Base-by-base conservation (phyloP, 352 stramenopile species). In the Blastocystis sp. region DNA sequence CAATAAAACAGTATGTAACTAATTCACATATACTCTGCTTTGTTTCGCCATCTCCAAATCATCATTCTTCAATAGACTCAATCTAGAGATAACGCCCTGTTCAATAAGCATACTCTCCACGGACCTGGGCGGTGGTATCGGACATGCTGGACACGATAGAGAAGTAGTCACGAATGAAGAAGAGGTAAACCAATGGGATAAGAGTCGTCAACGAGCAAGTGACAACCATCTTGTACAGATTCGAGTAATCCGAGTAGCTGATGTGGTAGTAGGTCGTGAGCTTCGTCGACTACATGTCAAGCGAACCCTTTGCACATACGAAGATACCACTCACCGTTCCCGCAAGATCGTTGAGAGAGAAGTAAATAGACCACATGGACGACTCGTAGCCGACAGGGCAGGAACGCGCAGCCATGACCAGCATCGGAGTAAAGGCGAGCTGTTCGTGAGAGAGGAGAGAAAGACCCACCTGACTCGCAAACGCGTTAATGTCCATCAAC, bases 121-220 rank as follows among this genome's bases (percentile, higher is more conserved):
- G 46, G 4, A 81, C 8, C n/a, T 65, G 40, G 4, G 24, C 2
- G 3, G 40, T 54, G 8, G 46, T 34, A 44, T 81, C 69, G 7
- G 9, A n/a, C 69, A 81, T 81, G 1, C 11, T 32, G 18, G 69
- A 16, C 7, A 81, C 69, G 9, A 85, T 57, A 64, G 32, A 32
- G 63, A 85, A 76, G 63, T 85, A 85, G 34, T 72, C 54, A 9
- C 75, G 57, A 56, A 85, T 85, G 24, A 85, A 59, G 44, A 85
- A 59, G 6, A 85, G 40, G 51, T 85, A 85, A 1, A 85, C 3
- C 0, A 85, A 34, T 44, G 75, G 75, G 8, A 85, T 14, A 3
- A 85, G 59, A 21, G 46, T 72, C 18, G 34, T 36, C 42, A 85
- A 46, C 16, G 75, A 56, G 27, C 75, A 85, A 9, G 51, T 72